Evolutionary conservation across 1,284 basidiomycete genomes (phyloP), one percentile per base, ranked within the genome.

Genomic region (Ganoderma meredithae): DNA sequence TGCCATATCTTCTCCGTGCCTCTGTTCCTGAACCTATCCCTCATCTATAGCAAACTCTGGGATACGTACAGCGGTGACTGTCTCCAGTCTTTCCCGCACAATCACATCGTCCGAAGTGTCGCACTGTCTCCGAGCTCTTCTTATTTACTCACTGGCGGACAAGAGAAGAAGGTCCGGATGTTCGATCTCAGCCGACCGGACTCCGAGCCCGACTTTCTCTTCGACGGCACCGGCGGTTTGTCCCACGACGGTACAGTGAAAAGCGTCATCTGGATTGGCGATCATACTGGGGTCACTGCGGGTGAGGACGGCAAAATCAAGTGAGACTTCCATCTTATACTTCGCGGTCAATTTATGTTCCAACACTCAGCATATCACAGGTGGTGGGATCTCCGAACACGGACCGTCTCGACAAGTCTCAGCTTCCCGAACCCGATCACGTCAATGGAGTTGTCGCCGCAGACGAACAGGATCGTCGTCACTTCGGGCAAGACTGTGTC

Each of bases 31-130:
- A 64, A 67, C 13, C 40, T 7, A 36, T 39, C 49, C 60, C 52
- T 49, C 61, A 65, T 68, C n/a, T 69, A 73, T 76, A 97, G 95
- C 68, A 99, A 99, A 84, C 89, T 99, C 68, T 99, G 98, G 98
- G 96, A 99, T 82, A 95, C 97, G 19, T 97, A 93, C 79, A 91
- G 91, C 41, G 98, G 97, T 69, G 86, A 90, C 33, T 83, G 87
- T 47, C 84, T 99, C 41, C 94, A 98, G 76, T 98, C 96, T 13
- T 98, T 99, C 77, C 90, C 95, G 25, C 97, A 99, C 81, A 94
- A 97, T 79, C 98, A 99, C 81, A 99, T 99, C 79, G 97, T 99
- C 73, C 93, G 97, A 72, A 95, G 93, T 49, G 95, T 98, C 49
- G 96, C 96, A 15, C 83, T 99, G 72, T 92, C 94, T 12, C 88